Evolutionary conservation across 129 eudicot species (phyloP).

Genomic region (Artemisia annua): DNA sequence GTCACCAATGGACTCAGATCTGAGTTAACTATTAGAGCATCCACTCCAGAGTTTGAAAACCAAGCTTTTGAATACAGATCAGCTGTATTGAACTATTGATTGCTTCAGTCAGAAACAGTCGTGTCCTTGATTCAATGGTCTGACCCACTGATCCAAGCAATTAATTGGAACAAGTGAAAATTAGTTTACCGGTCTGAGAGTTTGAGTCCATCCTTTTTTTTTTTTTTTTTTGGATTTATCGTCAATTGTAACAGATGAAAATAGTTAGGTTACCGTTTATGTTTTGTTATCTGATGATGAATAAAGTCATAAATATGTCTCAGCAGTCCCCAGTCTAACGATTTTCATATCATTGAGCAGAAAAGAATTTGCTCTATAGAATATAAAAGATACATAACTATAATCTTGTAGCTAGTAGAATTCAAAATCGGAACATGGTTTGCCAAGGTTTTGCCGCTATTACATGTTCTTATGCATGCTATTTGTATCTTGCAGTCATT

Average conservation of each 20-base stretch:
- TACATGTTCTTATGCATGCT: background rate
- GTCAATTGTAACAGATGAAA: too few species aligned
- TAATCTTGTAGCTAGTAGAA: conserved; percentile 3
- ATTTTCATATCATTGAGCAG: background rate
- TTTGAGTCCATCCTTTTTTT: too few species aligned
- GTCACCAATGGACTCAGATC: conserved; percentile 1
- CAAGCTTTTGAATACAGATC: background rate
- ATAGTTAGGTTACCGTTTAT: too few species aligned
- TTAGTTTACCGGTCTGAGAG: too few species aligned
- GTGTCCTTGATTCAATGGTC: too few species aligned
- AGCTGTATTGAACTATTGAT: conserved; percentile 1
- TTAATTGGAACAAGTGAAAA: too few species aligned
- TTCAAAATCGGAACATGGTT: background rate
- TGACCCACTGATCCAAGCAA: too few species aligned
- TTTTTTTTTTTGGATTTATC: too few species aligned
- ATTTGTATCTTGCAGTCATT: conserved; percentile 59
- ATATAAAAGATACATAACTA: background rate
- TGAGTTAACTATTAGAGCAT: background rate
- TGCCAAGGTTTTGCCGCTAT: conserved; percentile 6
- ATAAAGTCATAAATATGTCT: too few species aligned
- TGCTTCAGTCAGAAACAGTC: background rate
- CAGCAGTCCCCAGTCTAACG: background rate
- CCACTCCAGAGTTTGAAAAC: background rate
- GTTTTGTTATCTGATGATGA: too few species aligned
- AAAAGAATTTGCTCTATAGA: background rate